Conservation (phyloP, 768 basidiomycete genomes). For the Daedaleopsis sinensis region DNA sequence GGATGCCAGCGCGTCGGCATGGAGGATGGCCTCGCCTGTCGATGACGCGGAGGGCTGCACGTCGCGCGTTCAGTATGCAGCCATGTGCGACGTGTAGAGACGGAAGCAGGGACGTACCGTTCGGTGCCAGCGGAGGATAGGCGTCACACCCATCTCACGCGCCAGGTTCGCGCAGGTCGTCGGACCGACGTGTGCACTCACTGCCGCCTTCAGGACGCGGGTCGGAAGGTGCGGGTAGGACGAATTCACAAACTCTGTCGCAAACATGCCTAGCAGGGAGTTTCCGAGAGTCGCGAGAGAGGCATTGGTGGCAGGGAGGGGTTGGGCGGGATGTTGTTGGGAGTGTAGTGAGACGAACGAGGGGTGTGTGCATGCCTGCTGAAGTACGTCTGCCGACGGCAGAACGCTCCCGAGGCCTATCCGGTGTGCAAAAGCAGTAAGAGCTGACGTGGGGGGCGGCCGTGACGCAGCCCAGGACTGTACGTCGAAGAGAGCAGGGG, state of each 20-base stretch:
- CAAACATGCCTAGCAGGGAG: conserved; percentile 87
- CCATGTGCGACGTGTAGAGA: background rate
- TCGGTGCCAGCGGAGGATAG: conserved; percentile 82
- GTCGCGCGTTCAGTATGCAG: background rate
- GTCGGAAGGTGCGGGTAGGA: conserved; percentile 91
- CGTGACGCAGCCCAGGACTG: conserved; percentile 73
- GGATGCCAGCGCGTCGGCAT: conserved; percentile 87
- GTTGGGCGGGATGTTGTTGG: conserved; percentile 57
- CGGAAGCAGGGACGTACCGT: conserved; percentile 49
- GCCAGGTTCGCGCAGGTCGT: conserved; percentile 83
- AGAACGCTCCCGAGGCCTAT: conserved; percentile 70
- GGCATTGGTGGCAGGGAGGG: conserved; percentile 67
- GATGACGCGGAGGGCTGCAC: conserved; percentile 45
- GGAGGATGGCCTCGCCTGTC: conserved; percentile 56
- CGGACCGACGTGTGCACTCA: conserved; percentile 91
- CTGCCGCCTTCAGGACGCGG: conserved; percentile 86
- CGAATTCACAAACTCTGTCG: conserved; percentile 78
- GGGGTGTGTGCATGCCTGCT: conserved; percentile 80
- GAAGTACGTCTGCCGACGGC: conserved; percentile 53
- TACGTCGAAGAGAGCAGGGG: conserved; percentile 51
- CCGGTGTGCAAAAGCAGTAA: conserved; percentile 76
- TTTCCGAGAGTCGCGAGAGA: conserved; percentile 81
- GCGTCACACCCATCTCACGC: conserved; percentile 78
- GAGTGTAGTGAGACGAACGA: conserved; percentile 62
- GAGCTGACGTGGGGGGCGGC: conserved; percentile 69